phyloP scores from a whole-genome alignment of 805 yeast genomes.

The Ogataea siamensis region DNA sequence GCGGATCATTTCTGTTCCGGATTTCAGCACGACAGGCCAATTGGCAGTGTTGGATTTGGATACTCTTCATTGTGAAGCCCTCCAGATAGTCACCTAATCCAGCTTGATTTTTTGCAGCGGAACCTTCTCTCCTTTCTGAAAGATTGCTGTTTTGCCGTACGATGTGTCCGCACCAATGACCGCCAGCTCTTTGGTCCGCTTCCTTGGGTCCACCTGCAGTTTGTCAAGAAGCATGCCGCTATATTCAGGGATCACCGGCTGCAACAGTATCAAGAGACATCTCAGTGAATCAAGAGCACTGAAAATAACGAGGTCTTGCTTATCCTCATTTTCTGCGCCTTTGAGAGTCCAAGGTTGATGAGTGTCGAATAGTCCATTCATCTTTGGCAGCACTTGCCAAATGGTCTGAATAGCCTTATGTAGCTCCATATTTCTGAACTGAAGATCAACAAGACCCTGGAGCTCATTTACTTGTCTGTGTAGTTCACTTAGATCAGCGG shows the following conservation, averaged over 20 bases:
- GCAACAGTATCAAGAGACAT: slow-evolving; percentile 60
- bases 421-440: slow-evolving; percentile 48
- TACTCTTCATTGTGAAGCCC: slow-evolving; percentile 52
- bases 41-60: slow-evolving; percentile 59
- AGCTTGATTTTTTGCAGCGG: slow-evolving; percentile 32
- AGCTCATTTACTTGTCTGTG: slow-evolving; percentile 6
- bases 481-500: slow-evolving; percentile 28
- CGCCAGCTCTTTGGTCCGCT: slow-evolving; percentile 45
- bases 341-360: slow-evolving; percentile 73
- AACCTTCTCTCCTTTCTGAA: slow-evolving; percentile 33
- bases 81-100: slow-evolving; percentile 32
- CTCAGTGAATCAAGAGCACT: slow-evolving; percentile 71
- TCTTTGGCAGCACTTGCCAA: slow-evolving; percentile 57
- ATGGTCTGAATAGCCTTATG: slow-evolving; percentile 54
- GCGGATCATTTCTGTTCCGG: slow-evolving; percentile 66
- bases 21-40: slow-evolving; percentile 63
- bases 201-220: slow-evolving; percentile 47
- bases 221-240: slow-evolving; percentile 57
- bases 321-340: slow-evolving; percentile 24
- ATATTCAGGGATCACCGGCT: slow-evolving; percentile 72
- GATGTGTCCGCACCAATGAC: slow-evolving; percentile 53
- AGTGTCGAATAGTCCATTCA: slow-evolving; percentile 66
- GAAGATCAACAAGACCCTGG: slow-evolving; percentile 33
- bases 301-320: slow-evolving; percentile 56
- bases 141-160: slow-evolving; percentile 54